Evolutionary conservation across 2,329 filamentous ascomycete species (phyloP).

Genomic region (Penicillium sp.): DNA sequence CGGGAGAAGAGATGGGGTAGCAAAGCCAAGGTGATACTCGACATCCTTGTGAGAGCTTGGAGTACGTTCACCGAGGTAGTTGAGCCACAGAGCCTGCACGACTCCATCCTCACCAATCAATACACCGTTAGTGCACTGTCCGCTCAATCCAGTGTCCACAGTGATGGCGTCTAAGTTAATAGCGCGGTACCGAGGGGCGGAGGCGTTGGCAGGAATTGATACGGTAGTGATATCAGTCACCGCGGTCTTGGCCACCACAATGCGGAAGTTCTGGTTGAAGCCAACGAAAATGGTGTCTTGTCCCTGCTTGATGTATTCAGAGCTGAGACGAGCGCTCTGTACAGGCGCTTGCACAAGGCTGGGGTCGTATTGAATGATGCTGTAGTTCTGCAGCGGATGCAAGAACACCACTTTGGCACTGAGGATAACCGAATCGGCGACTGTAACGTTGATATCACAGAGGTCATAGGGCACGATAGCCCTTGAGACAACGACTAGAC

Average conservation of each 20-base stretch:
- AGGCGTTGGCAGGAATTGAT: conserved; percentile 89
- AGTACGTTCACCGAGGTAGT: conserved; percentile 89
- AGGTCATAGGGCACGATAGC: conserved; percentile 95
- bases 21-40: conserved; percentile 93
- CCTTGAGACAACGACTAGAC: conserved; percentile 88
- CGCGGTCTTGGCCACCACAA: conserved; percentile 90
- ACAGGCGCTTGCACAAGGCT: conserved; percentile 92
- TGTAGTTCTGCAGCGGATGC: conserved; percentile 96
- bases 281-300: conserved; percentile 95
- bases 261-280: conserved; percentile 93
- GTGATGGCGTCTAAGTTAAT: conserved; percentile 97
- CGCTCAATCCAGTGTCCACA: conserved; percentile 88
- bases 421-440: conserved; percentile 94
- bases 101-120: conserved; percentile 86
- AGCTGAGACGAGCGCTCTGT: conserved; percentile 81
- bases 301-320: conserved; percentile 83
- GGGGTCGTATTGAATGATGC: conserved; percentile 92
- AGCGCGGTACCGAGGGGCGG: conserved; percentile 88
- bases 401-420: conserved; percentile 94
- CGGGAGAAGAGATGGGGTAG: conserved; percentile 83
- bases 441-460: conserved; percentile 93
- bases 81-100: conserved; percentile 94
- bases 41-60: conserved; percentile 81
- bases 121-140: conserved; percentile 92
- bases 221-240: conserved; percentile 98